A percentile compares a stretch with the other conserved stretches of the same genome.
phyloP scores from a whole-genome alignment of 2,329 filamentous ascomycete genomes.

The Drechslera avenae region DNA sequence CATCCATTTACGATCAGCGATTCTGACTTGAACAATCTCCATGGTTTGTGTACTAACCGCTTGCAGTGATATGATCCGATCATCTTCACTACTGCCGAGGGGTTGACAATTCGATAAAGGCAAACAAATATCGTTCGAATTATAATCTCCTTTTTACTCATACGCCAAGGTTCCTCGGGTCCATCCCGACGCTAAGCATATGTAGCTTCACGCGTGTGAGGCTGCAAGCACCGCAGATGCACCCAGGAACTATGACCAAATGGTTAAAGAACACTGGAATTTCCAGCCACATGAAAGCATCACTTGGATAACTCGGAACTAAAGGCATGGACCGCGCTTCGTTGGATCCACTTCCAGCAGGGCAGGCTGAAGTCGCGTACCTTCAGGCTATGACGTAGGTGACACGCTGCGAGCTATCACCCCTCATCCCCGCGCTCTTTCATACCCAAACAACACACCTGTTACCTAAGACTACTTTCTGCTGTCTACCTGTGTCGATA shows the following conservation, averaged over 20 bases:
- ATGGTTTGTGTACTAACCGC: background rate
- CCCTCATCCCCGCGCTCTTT: conserved; percentile 15
- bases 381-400: conserved; percentile 21
- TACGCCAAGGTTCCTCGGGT: background rate
- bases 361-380: conserved; percentile 15
- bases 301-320: conserved; percentile 1
- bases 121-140: too few species aligned
- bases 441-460: conserved; percentile 9
- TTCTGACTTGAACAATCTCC: background rate
- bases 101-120: too few species aligned
- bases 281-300: background rate
- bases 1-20: background rate
- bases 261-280: background rate
- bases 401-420: conserved; percentile 19
- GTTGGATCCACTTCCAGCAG: conserved; percentile 13
- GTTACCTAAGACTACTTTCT: conserved; percentile 4
- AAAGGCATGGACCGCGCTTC: conserved; percentile 9
- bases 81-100: too few species aligned
- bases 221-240: background rate
- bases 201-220: conserved; percentile 2
- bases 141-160: too few species aligned
- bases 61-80: too few species aligned
- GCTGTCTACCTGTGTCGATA: background rate
- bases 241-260: background rate
- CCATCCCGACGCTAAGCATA: background rate